phyloP scores from a whole-genome alignment of 495 filamentous ascomycete genomes.

The Hyaloscypha finlandica region DNA sequence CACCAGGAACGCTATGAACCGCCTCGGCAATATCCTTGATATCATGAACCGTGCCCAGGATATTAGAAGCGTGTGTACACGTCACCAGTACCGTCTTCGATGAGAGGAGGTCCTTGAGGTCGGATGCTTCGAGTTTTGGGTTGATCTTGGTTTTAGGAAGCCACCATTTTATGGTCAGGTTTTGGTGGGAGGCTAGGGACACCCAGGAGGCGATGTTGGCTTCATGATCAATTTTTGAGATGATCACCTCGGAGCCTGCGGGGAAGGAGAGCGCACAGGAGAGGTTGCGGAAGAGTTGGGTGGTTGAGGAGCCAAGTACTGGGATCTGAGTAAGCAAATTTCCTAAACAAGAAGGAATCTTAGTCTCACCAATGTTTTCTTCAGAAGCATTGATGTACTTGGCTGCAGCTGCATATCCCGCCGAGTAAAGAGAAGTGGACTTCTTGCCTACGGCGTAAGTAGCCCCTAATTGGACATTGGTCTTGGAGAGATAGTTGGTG shows the following conservation, averaged over 20 bases:
- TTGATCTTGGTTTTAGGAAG: conserved; percentile 46
- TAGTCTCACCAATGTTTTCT: conserved; percentile 58
- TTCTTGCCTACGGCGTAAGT: conserved; percentile 56
- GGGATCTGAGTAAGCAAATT: conserved; percentile 16
- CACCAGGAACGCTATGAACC: conserved; percentile 49
- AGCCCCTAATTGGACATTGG: conserved; percentile 74
- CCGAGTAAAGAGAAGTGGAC: conserved; percentile 55
- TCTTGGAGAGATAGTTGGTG: conserved; percentile 61
- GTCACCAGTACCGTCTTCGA: conserved; percentile 63
- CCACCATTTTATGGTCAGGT: conserved; percentile 70
- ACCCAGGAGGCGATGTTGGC: conserved; percentile 72
- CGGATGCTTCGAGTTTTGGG: conserved; percentile 53
- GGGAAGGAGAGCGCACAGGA: conserved; percentile 59
- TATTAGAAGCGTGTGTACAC: conserved; percentile 70
- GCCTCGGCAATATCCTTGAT: conserved; percentile 54
- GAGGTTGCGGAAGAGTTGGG: conserved; percentile 73
- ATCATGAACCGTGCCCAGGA: conserved; percentile 69
- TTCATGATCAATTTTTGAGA: conserved; percentile 72
- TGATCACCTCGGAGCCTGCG: conserved; percentile 61
- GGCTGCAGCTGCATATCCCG: conserved; percentile 62
- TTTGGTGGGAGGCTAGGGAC: conserved; percentile 55
- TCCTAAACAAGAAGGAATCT: neutral
- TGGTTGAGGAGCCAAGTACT: conserved; percentile 70
- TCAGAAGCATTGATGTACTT: conserved; percentile 64
- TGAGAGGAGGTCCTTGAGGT: conserved; percentile 56